Conservation (phyloP, 1,284 basidiomycete species). For the Earliella scabrosa region DNA sequence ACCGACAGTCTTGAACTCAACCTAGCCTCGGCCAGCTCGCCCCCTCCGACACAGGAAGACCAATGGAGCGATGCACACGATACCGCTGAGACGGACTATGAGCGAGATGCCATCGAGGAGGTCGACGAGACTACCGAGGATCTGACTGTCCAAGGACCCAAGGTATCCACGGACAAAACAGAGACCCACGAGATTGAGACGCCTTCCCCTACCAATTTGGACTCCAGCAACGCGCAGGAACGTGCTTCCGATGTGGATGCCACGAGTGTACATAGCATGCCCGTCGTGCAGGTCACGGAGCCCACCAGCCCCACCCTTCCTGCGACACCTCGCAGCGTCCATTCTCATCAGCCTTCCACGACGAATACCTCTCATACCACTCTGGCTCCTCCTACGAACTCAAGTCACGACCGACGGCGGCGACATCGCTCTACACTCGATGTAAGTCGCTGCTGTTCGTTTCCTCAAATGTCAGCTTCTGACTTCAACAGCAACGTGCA, state of each 20-base stretch:
- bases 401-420: constrained; percentile 27
- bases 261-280: constrained; percentile 62
- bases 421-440: constrained; percentile 29
- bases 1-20: constrained; percentile 32
- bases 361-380: constrained; percentile 21
- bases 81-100: constrained; percentile 42
- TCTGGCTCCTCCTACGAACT: constrained; percentile 26
- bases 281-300: constrained; percentile 54
- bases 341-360: constrained; percentile 24
- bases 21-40: constrained; percentile 25
- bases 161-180: constrained; percentile 42
- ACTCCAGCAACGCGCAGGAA: constrained; percentile 27
- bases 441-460: constrained; percentile 27
- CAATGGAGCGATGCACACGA: constrained; percentile 45
- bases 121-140: constrained; percentile 32
- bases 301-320: constrained; percentile 34
- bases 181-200: constrained; percentile 31
- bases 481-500: constrained; percentile 52
- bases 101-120: constrained; percentile 38
- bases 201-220: constrained; percentile 34
- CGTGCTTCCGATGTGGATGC: constrained; percentile 42
- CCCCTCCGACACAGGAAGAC: constrained; percentile 35
- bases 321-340: constrained; percentile 32
- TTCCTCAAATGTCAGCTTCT: constrained; percentile 16
- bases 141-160: constrained; percentile 37